Conservation (phyloP, 495 filamentous ascomycete species). For the Penicillium canescens region DNA sequence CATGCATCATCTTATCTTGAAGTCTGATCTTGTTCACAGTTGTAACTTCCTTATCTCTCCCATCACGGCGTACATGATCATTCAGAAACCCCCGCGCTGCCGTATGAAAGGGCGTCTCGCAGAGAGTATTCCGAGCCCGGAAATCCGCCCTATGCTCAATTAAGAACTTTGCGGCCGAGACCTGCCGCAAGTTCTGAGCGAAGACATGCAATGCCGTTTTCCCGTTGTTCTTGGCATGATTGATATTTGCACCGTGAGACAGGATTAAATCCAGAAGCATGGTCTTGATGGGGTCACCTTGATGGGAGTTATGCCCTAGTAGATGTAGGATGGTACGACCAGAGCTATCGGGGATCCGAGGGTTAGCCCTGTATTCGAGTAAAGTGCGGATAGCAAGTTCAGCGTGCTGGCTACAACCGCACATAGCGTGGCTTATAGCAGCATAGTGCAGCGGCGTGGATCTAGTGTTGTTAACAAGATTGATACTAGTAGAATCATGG, state of each 20-base stretch:
- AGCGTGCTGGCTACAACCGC: slow-evolving; percentile 5
- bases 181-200: slow-evolving; percentile 10
- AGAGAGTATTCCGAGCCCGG: background rate
- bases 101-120: background rate
- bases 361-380: slow-evolving; percentile 12
- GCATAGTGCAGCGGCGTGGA: slow-evolving; percentile 4
- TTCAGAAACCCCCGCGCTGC: background rate
- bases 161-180: slow-evolving; percentile 8
- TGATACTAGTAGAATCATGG: slow-evolving; percentile 8
- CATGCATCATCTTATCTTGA: too few relatives aligned
- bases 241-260: slow-evolving; percentile 15
- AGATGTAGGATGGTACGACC: slow-evolving; percentile 8
- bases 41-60: slow-evolving; percentile 5
- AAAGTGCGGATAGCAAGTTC: slow-evolving; percentile 4
- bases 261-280: slow-evolving; percentile 7
- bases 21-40: background rate
- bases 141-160: slow-evolving; percentile 10
- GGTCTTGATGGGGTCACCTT: slow-evolving; percentile 8
- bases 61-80: background rate
- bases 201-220: slow-evolving; percentile 14
- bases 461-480: slow-evolving; percentile 6
- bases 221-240: slow-evolving; percentile 11
- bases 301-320: slow-evolving; percentile 2
- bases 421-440: background rate
- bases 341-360: slow-evolving; percentile 1